Percentiles rank a stretch among this genome's conserved stretches.
phyloP scores from a whole-genome alignment of 2,329 filamentous ascomycete genomes.

The Sporothrix globosa region DNA sequence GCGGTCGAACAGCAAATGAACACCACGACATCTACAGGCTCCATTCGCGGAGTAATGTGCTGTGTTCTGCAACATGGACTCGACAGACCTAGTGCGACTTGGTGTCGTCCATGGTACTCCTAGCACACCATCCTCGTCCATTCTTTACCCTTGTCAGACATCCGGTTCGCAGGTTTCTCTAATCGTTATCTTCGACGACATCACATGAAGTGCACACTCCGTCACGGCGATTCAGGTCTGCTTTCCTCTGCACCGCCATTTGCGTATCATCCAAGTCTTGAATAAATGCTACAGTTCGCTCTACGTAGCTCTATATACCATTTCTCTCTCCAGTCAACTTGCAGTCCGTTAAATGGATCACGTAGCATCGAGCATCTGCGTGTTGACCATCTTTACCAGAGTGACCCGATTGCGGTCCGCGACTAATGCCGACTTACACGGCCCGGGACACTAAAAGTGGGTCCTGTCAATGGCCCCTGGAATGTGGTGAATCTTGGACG shows the following conservation, averaged over 20 bases:
- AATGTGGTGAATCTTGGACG: too few relatives aligned
- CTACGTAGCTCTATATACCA: too few relatives aligned
- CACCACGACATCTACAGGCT: not conserved
- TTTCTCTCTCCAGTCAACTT: too few relatives aligned
- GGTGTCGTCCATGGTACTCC: too few relatives aligned
- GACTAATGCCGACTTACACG: constrained; percentile 23
- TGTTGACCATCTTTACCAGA: not conserved
- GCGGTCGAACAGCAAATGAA: not conserved
- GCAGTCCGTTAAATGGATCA: not conserved
- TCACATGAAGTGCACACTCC: too few relatives aligned
- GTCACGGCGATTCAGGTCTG: too few relatives aligned
- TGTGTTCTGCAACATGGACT: not conserved
- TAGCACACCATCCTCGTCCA: not conserved
- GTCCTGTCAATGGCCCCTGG: not conserved
- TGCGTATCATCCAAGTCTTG: too few relatives aligned
- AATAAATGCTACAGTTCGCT: too few relatives aligned
- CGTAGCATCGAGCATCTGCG: not conserved
- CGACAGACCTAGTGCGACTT: not conserved
- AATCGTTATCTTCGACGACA: too few relatives aligned
- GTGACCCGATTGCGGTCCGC: not conserved
- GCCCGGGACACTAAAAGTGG: constrained; percentile 15
- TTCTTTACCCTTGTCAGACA: not conserved
- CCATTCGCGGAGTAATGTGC: not conserved
- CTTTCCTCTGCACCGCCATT: too few relatives aligned
- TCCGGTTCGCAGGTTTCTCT: too few relatives aligned